Evolutionary conservation across 1,284 basidiomycete genomes (phyloP), one percentile per base, ranked within the genome.

Genomic region (Trichosporon sp.): DNA sequence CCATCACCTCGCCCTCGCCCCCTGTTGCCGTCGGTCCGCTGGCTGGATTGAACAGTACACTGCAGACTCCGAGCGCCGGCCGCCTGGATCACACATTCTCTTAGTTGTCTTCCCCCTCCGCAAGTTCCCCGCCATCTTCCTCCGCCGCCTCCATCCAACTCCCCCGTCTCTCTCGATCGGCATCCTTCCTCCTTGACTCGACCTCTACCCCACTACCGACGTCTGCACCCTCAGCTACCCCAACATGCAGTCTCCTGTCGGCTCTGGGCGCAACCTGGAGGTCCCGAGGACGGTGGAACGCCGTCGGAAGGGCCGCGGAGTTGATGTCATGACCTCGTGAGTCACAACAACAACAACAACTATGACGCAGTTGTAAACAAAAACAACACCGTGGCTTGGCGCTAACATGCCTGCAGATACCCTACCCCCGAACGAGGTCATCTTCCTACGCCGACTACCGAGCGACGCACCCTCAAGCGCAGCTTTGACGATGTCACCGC

Each of bases 401-500:
- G 25, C 57, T 36, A 56, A 71, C 63, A 58, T 65, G 59, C 33
- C 37, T 61, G 32, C 58, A 67, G 66, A 3, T 61, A 59, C 21
- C 64, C 62, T 31, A 63, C 64, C 16, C 61, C 62, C 61, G 62
- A 66, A 36, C 59, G 52, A 37, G 62, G 60, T 10, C 74, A 76
- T 52, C 69, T 75, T 11, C 76, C 77, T 11, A 76, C 77, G 1
- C 77, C 77, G 3, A 73, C 75, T 27, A 77, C 74, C 11, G 65
- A 71, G 19, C 72, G 71, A 23, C 69, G 74, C 57, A 66, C 64
- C 13, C 49, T 29, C 63, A 40, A 65, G 65, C n/a, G 70, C 69
- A 29, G 25, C 46, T 60, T 57, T 52, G 19, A 44, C 52, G 19
- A 62, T 60, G 27, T 10, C 33, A n/a, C 27, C 14, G 49, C 27